Evolutionary conservation across 176 grass and related monocot genomes (phyloP), one percentile per base, ranked within the genome.

Genomic region (Carex parvula): DNA sequence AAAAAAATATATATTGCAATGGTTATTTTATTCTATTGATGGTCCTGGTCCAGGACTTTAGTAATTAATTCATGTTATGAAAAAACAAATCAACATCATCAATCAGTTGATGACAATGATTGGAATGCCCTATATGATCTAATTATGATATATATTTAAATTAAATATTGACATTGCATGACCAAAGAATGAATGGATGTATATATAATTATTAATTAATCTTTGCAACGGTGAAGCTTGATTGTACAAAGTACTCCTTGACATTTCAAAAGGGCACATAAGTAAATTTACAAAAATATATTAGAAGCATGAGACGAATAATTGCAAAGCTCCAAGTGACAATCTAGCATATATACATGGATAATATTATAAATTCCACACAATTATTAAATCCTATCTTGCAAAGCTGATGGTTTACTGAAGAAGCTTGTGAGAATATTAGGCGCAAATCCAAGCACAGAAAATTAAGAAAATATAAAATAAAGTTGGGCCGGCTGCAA

Each of bases 21-120:
- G 24, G 44, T 80, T 80, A 80, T 80, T 80, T 24, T 59, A 80
- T 80, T 80, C 10, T 60, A 61, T 30, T 11, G 8, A 15, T 80
- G 57, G 77, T 80, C 54, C 77, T 54, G 77, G 68, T n/a, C 30
- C 54, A 39, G 52, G 26, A 0, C 13, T 80, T 80, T 26, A 61
- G 5, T 61, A 80, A 29, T 80, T 60, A 41, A 74, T 74, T 74
- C 70, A 74, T 52, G n/a, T 26, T 12, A 74, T 74, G 18, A 71
- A 20, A 71, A 71, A 20, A 46, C 21, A 71, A 74, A 73, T 48
- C 70, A 46, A 22, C 42, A 60, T 60, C 5, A 62, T 62, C 60
- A 26, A 22, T 71, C 37, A 42, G 22, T 62, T 52, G 8, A 24
- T 74, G 70, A 74, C 39, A 74, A 50, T 74, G 44, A 74, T 52